Conservation (phyloP, 108 stramenopile genomes). For the Skeletonema marinoi region DNA sequence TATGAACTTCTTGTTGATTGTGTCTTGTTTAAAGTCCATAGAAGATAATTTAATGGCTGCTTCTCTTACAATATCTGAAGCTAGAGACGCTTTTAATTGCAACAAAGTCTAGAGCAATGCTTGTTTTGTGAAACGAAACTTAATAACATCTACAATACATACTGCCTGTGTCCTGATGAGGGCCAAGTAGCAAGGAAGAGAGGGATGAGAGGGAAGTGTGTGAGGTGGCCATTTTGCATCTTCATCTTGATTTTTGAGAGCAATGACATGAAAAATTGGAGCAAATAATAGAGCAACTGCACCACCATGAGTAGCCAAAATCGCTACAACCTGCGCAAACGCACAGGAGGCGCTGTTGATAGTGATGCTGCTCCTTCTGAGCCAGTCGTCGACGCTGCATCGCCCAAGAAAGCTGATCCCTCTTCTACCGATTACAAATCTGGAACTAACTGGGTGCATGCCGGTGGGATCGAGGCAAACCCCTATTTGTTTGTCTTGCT, state of each 20-base stretch:
- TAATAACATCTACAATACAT: too few species aligned
- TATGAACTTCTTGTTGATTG: not conserved
- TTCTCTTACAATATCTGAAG: too few species aligned
- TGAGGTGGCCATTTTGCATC: too few species aligned
- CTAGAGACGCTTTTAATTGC: too few species aligned
- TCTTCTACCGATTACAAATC: constrained; percentile 37
- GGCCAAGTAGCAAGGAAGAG: too few species aligned
- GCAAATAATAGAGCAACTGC: not conserved
- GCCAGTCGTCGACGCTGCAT: not conserved
- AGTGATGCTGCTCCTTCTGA: not conserved
- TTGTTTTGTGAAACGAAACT: too few species aligned
- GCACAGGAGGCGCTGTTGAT: constrained; percentile 11
- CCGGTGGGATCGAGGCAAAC: constrained; percentile 60
- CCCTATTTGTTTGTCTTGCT: constrained; percentile 59
- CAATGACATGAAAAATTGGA: not conserved
- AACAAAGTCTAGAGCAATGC: too few species aligned
- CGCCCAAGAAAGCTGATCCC: not conserved
- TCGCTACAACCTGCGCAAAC: constrained; percentile 34
- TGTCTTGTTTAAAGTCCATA: too few species aligned
- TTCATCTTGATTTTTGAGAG: not conserved
- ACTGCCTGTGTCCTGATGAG: too few species aligned
- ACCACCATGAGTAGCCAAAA: constrained; percentile 22
- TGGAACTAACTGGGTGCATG: constrained; percentile 63
- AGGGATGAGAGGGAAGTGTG: too few species aligned
- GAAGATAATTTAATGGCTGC: too few species aligned